phyloP scores from a whole-genome alignment of 2,329 filamentous ascomycete species.

The Stagonosporopsis rhizophila region DNA sequence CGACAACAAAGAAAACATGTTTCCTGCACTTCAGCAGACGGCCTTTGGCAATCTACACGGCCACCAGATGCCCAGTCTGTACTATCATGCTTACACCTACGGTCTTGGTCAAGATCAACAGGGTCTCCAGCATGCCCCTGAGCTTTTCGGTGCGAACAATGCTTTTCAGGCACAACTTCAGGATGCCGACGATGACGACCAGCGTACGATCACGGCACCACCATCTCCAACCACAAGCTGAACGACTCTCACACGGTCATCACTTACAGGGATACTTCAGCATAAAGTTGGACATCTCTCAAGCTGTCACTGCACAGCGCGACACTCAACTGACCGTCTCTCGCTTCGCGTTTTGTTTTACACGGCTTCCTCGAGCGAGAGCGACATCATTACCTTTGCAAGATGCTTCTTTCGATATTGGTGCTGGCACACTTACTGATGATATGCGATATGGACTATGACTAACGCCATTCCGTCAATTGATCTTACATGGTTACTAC shows the following conservation, averaged over 20 bases:
- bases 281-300: not conserved
- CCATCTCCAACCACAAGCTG: constrained; percentile 45
- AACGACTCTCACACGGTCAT: not conserved
- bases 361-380: constrained; percentile 21
- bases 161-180: constrained; percentile 35
- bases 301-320: constrained; percentile 5
- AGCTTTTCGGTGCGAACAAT: constrained; percentile 31
- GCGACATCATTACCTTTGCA: constrained; percentile 17
- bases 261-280: not conserved
- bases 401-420: not conserved
- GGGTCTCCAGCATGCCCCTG: constrained; percentile 33
- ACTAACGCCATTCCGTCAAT: constrained; percentile 3
- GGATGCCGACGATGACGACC: constrained; percentile 41
- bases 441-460: constrained; percentile 23
- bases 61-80: constrained; percentile 33
- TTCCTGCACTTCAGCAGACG: constrained; percentile 34
- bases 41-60: constrained; percentile 34
- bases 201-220: constrained; percentile 47
- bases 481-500: constrained; percentile 19
- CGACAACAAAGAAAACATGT: constrained; percentile 46
- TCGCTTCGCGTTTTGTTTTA: constrained; percentile 35
- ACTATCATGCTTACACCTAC: constrained; percentile 40
- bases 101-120: constrained; percentile 40
- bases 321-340: constrained; percentile 15
- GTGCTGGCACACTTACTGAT: constrained; percentile 4